Percentiles rank a stretch among this genome's conserved stretches.
These are phyloP conservation scores for Mixia osmundae DNA, from an alignment of 1,284 basidiomycete genomes.

Conservation along the genomic window DNA sequence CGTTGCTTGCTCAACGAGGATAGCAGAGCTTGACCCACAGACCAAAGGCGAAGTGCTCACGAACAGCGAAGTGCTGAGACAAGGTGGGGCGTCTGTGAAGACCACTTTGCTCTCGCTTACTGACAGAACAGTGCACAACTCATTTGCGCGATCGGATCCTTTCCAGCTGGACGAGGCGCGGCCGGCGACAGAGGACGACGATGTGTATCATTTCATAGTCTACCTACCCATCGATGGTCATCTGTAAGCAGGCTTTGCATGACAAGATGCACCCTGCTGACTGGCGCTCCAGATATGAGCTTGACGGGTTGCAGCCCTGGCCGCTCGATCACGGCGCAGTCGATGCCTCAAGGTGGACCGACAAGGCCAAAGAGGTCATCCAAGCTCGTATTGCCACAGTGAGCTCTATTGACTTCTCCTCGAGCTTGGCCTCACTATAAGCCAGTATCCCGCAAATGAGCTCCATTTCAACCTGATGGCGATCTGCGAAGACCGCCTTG, in stretches of 20 bases:
- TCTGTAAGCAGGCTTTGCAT: conserved; percentile 21
- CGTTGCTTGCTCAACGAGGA: not conserved
- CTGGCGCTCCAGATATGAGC: conserved; percentile 35
- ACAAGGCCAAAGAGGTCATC: conserved; percentile 55
- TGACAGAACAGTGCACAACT: conserved; percentile 51
- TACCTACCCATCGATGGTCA: conserved; percentile 60
- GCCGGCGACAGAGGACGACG: conserved; percentile 5
- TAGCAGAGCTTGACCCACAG: conserved; percentile 12
- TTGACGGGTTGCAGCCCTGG: conserved; percentile 57
- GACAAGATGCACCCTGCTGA: not conserved
- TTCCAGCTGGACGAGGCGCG: conserved; percentile 25
- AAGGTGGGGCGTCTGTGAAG: conserved; percentile 9
- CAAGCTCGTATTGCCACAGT: conserved; percentile 60
- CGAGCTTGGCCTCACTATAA: conserved; percentile 26
- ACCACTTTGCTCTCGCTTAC: not conserved
- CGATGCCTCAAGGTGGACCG: conserved; percentile 39
- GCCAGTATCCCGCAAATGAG: conserved; percentile 10
- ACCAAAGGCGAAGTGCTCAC: conserved; percentile 63
- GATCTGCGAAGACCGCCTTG: conserved; percentile 49
- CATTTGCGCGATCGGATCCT: conserved; percentile 51
- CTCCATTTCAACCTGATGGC: conserved; percentile 76
- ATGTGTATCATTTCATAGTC: conserved; percentile 67
- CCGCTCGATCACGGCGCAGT: conserved; percentile 49
- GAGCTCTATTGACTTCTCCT: conserved; percentile 29
- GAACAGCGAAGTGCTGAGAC: conserved; percentile 36